Evolutionary conservation across 2,329 filamentous ascomycete genomes (phyloP).

Genomic region (Sphaerulina musiva): DNA sequence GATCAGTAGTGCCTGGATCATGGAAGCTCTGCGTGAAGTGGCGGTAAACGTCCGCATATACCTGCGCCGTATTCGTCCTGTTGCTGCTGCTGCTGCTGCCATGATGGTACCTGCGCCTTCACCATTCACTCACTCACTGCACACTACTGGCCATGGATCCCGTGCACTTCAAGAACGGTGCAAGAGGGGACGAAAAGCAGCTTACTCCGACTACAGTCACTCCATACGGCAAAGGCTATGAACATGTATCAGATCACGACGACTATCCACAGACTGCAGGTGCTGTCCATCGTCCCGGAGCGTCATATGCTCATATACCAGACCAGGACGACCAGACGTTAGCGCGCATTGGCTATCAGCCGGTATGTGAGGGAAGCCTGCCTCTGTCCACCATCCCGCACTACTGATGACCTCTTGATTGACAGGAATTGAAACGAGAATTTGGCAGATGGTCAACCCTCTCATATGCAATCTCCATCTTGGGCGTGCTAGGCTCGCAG

Average conservation of each 20-base stretch:
- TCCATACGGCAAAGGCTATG: not conserved
- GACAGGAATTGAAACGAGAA: slow-evolving; percentile 54
- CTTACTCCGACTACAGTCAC: slow-evolving; percentile 1
- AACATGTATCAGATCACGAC: not conserved
- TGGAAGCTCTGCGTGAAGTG: slow-evolving; percentile 1
- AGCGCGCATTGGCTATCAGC: slow-evolving; percentile 57
- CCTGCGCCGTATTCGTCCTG: not conserved
- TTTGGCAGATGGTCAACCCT: slow-evolving; percentile 62
- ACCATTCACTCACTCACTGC: not conserved
- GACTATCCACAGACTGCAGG: not conserved
- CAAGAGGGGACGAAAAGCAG: slow-evolving; percentile 12
- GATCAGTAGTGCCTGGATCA: not conserved
- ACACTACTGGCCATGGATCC: slow-evolving; percentile 11
- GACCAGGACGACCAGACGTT: slow-evolving; percentile 56
- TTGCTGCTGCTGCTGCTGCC: not conserved
- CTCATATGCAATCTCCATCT: slow-evolving; percentile 60
- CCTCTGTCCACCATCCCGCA: not conserved
- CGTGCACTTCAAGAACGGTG: slow-evolving; percentile 2
- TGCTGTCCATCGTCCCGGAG: not conserved
- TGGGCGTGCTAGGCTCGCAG: slow-evolving; percentile 59
- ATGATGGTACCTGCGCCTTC: not conserved
- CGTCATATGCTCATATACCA: slow-evolving; percentile 14
- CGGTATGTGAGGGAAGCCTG: slow-evolving; percentile 39
- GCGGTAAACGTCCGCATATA: slow-evolving; percentile 12
- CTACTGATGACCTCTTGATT: slow-evolving; percentile 13